Evolutionary conservation across 2,329 filamentous ascomycete genomes (phyloP), one percentile per base, ranked within the genome.

Genomic region (Xylaria sp.): DNA sequence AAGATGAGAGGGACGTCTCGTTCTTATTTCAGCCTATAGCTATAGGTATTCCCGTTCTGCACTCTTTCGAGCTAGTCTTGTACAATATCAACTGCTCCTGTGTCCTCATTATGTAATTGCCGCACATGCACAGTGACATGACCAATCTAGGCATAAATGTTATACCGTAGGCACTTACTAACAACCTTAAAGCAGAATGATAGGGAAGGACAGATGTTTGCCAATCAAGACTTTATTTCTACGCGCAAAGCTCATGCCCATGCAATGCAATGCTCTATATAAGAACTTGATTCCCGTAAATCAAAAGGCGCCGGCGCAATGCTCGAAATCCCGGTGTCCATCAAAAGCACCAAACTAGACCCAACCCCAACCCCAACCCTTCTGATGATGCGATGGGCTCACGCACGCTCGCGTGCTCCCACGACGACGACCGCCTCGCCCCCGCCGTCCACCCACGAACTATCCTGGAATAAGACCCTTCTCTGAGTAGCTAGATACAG

Each of bases 401-500:
- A 40, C 24, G 39, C 24, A 24, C 46, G 29, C 46, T 61, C 59
- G 52, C 64, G 69, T 16, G 66, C 56, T 9, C 74, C 72, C 62
- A 80, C 73, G 4, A 76, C 56, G 3, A 77, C 70, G 7, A 89
- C 75, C 0, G 75, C 73, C 37, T 80, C 66, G 1, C 85, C 86
- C 1, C 79, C 78, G 0, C 79, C 83, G 70, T 86, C 91, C 47
- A 87, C 71, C 90, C 91, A 96, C 44, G 74, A 74, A 13, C 83
- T 76, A 0, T 81, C 81, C 7, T 81, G 81, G 6, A 74, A 76
- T 54, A 81, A 79, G 16, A 92, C 71, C 56, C 78, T 78, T 26
- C 87, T 79, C 51, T 83, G 78, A 63, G 87, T 93, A 0, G 86
- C 88, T 13, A 92, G 72, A 67, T 89, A 93, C 0, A 96, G 71